Conservation (phyloP, 2,329 filamentous ascomycete species). For the Sphaerulina musiva region DNA sequence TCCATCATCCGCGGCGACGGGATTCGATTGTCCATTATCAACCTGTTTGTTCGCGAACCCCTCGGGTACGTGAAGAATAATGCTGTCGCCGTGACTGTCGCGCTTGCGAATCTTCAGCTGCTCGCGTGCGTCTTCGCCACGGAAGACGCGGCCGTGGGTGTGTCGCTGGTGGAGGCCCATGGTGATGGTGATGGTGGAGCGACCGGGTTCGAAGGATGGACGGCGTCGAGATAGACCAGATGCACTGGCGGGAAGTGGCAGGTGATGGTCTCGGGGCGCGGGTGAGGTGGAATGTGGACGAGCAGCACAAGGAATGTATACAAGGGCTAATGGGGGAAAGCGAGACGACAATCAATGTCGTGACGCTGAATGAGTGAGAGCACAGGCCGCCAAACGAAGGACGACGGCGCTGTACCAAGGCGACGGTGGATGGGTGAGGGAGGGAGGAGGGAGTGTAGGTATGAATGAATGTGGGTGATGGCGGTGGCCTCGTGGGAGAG, state of each 20-base stretch:
- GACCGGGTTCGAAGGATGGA: neutral
- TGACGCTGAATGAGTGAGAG: slow-evolving; percentile 6
- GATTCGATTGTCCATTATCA: slow-evolving; percentile 13
- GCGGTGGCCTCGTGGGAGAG: no score
- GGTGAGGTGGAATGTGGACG: neutral
- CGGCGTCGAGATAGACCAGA: neutral
- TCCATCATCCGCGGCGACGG: slow-evolving; percentile 28
- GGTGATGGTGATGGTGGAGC: slow-evolving; percentile 11
- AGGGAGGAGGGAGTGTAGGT: no score
- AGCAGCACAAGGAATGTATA: slow-evolving; percentile 6
- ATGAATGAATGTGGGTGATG: no score
- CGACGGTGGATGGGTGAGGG: no score
- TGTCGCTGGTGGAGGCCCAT: slow-evolving; percentile 30
- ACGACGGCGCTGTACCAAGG: slow-evolving; percentile 1
- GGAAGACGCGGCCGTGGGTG: slow-evolving; percentile 28
- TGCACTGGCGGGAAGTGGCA: neutral
- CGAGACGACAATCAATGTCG: slow-evolving; percentile 6
- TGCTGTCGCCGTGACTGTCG: slow-evolving; percentile 23
- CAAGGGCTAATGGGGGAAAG: slow-evolving; percentile 1
- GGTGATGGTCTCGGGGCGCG: neutral
- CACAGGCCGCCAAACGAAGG: slow-evolving; percentile 7
- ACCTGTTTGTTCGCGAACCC: slow-evolving; percentile 18
- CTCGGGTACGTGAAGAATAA: slow-evolving; percentile 26
- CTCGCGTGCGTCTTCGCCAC: slow-evolving; percentile 23
- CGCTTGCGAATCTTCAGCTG: slow-evolving; percentile 25